Evolutionary conservation across 2,329 filamentous ascomycete species (phyloP).

Genomic region (Neophaeococcomyces aloes): DNA sequence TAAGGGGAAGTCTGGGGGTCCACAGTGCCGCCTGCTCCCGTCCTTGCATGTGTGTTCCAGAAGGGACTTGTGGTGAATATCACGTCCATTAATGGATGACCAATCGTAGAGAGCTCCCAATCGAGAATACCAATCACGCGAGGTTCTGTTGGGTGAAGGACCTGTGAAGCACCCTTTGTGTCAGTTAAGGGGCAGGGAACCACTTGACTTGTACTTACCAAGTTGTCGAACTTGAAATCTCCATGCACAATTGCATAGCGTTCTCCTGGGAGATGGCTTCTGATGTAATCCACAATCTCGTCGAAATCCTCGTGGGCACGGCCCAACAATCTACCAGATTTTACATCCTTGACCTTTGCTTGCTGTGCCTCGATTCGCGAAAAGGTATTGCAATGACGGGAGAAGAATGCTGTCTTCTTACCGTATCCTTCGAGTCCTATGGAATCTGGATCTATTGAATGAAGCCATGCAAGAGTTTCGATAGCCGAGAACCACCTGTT

Average conservation of each 20-base stretch:
- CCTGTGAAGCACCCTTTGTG: slow-evolving; percentile 4
- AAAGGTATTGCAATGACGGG: slow-evolving; percentile 69
- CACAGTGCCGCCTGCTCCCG: background rate
- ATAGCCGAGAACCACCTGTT: slow-evolving; percentile 13
- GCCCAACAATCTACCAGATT: slow-evolving; percentile 59
- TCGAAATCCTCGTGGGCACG: slow-evolving; percentile 50
- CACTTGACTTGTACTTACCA: slow-evolving; percentile 37
- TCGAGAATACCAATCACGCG: slow-evolving; percentile 76
- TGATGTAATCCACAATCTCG: slow-evolving; percentile 62
- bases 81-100: slow-evolving; percentile 54
- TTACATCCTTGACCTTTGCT: slow-evolving; percentile 56
- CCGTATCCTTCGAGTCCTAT: slow-evolving; percentile 60
- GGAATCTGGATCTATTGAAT: slow-evolving; percentile 51
- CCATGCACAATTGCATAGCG: slow-evolving; percentile 65
- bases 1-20: slow-evolving; percentile 7
- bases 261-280: slow-evolving; percentile 58
- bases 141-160: slow-evolving; percentile 66
- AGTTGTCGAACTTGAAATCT: slow-evolving; percentile 77
- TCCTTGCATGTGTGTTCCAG: slow-evolving; percentile 9
- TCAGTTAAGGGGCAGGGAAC: background rate
- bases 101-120: slow-evolving; percentile 87
- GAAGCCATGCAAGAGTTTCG: slow-evolving; percentile 60
- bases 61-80: slow-evolving; percentile 12
- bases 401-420: slow-evolving; percentile 59
- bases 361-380: slow-evolving; percentile 61